Percentiles rank a stretch among this genome's conserved stretches.
Evolutionary conservation across 1,284 basidiomycete species (phyloP).

Genomic region (Ustilago lituana): DNA sequence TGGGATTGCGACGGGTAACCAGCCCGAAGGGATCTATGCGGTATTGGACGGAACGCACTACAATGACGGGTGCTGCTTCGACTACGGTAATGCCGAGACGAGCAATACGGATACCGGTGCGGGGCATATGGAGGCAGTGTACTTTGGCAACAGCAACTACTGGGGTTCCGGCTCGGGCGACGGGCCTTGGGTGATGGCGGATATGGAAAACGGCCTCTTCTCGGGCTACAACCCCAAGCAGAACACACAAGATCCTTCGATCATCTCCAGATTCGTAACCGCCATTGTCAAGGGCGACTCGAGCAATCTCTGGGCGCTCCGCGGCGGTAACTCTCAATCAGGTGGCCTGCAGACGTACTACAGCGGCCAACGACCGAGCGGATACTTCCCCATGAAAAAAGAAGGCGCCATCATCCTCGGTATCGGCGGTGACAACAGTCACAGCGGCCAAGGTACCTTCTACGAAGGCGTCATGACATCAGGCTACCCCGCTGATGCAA

Average conservation of each 20-base stretch:
- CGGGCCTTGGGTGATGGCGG: slow-evolving; percentile 26
- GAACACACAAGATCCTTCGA: slow-evolving; percentile 14
- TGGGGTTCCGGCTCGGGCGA: slow-evolving; percentile 23
- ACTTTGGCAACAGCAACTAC: slow-evolving; percentile 25
- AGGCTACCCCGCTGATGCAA: slow-evolving; percentile 20
- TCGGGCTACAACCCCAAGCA: slow-evolving; percentile 15
- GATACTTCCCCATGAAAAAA: slow-evolving; percentile 38
- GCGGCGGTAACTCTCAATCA: slow-evolving; percentile 18
- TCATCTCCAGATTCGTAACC: slow-evolving; percentile 18
- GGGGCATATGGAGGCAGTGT: slow-evolving; percentile 29
- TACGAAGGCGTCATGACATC: slow-evolving; percentile 32
- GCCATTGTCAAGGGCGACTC: slow-evolving; percentile 32
- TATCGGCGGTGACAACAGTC: slow-evolving; percentile 36
- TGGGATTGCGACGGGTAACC: slow-evolving; percentile 34
- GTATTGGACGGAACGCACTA: slow-evolving; percentile 19
- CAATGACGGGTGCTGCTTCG: slow-evolving; percentile 26
- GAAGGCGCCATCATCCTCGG: slow-evolving; percentile 35
- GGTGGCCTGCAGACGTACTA: slow-evolving; percentile 17
- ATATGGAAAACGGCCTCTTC: slow-evolving; percentile 27
- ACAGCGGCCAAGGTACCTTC: slow-evolving; percentile 27
- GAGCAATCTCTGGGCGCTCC: slow-evolving; percentile 25
- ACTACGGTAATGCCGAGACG: slow-evolving; percentile 36
- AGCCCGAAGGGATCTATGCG: slow-evolving; percentile 30
- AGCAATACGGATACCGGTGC: slow-evolving; percentile 19
- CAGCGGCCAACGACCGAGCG: slow-evolving; percentile 18